A percentile compares a stretch with the other conserved stretches of the same genome.
Evolutionary conservation across 2,329 filamentous ascomycete genomes (phyloP).

Genomic region (Sordariomycetes sp.): DNA sequence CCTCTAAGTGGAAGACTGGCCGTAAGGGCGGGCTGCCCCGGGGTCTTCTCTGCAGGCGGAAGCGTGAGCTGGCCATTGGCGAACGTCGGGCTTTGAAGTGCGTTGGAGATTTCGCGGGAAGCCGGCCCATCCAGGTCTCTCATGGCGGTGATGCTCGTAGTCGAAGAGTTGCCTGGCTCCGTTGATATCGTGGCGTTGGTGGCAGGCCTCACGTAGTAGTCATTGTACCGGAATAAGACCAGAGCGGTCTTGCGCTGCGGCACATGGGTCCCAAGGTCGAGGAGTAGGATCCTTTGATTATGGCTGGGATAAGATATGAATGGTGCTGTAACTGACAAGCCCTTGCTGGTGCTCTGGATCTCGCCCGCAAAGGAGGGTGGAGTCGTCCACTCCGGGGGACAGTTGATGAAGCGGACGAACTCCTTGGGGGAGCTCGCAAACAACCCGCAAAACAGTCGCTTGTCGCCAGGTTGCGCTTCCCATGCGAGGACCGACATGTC

Average conservation of each 20-base stretch:
- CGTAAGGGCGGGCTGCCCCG: not conserved
- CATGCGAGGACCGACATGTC: constrained; percentile 23
- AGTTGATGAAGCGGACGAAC: not conserved
- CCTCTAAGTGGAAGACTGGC: not conserved
- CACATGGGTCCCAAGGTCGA: not conserved
- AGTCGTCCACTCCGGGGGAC: not conserved
- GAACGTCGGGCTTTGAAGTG: not conserved
- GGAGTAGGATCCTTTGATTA: not conserved
- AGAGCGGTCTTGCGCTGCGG: not conserved
- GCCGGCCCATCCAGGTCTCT: not conserved
- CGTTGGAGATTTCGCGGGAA: not conserved
- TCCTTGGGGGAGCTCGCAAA: not conserved
- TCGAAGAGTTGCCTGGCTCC: not conserved
- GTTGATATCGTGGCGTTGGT: not conserved
- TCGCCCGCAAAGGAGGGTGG: constrained; percentile 1
- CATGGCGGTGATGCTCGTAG: not conserved
- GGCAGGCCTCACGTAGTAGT: not conserved
- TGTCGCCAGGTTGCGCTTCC: constrained; percentile 1
- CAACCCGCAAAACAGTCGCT: not conserved
- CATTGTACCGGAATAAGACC: not conserved
- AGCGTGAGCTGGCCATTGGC: not conserved
- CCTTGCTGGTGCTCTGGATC: not conserved
- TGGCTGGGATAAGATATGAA: not conserved
- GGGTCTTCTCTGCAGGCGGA: not conserved
- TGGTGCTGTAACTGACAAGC: not conserved